Conservation (phyloP, 192 early-diverging fungal species). For the Mortierella claussenii region DNA sequence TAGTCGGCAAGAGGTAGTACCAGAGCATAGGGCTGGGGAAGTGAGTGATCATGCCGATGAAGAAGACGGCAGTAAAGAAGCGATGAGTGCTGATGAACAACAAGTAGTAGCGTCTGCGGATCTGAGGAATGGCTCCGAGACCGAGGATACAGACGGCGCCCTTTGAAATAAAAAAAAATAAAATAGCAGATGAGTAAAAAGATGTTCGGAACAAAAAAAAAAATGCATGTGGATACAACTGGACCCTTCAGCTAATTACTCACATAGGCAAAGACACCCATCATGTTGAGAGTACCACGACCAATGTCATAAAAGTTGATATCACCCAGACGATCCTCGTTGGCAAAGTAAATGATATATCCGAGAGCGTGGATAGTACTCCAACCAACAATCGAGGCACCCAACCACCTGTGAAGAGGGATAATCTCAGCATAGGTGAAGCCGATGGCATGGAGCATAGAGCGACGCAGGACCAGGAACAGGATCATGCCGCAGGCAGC, state of each 20-base stretch:
- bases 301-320: constrained; percentile 38
- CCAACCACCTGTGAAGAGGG: constrained; percentile 48
- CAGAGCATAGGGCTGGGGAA: constrained; percentile 45
- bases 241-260: too few species aligned
- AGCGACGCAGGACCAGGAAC: constrained; percentile 50
- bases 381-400: constrained; percentile 44
- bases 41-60: constrained; percentile 44
- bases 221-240: neutral
- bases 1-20: constrained; percentile 46
- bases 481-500: constrained; percentile 46
- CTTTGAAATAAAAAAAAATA: constrained; percentile 1
- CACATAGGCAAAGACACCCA: constrained; percentile 52
- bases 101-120: constrained; percentile 48
- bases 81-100: constrained; percentile 45
- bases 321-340: constrained; percentile 25
- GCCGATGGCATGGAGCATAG: constrained; percentile 51
- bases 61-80: constrained; percentile 46
- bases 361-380: constrained; percentile 40
- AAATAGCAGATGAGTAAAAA: neutral
- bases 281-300: constrained; percentile 49
- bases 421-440: constrained; percentile 50
- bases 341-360: constrained; percentile 30
- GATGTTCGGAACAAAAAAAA: constrained; percentile 1
- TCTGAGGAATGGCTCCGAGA: constrained; percentile 31
- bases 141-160: constrained; percentile 47